phyloP scores from a whole-genome alignment of 176 grass and related monocot species.

The Leersia perrieri region DNA sequence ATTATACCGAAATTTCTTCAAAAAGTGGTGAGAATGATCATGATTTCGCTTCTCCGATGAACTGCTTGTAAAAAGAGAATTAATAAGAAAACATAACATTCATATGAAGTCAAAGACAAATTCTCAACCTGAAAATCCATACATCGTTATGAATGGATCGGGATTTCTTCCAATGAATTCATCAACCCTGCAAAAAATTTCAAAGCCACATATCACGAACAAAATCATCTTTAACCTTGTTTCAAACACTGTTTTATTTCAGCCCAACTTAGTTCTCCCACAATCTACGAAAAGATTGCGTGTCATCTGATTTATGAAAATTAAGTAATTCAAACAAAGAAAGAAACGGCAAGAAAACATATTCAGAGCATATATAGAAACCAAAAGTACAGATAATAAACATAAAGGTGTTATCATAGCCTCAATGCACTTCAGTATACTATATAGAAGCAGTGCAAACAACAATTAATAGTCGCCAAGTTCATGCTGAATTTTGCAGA shows the following conservation, averaged over 20 bases:
- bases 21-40: constrained; percentile 14
- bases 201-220: neutral
- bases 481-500: no score
- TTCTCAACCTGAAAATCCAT: constrained; percentile 50
- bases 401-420: neutral
- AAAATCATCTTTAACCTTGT: constrained; percentile 2
- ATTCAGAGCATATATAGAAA: neutral
- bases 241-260: neutral
- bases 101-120: constrained; percentile 23
- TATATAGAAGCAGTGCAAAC: no score
- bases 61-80: constrained; percentile 39
- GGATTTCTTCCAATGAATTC: constrained; percentile 48
- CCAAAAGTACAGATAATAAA: neutral
- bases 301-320: neutral
- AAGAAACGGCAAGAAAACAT: neutral
- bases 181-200: constrained; percentile 46
- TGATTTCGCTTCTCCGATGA: constrained; percentile 17
- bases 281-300: neutral
- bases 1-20: constrained; percentile 52
- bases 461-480: neutral
- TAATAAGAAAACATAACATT: constrained; percentile 30
- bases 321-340: neutral
- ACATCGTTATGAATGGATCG: constrained; percentile 62
- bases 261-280: neutral
- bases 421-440: no score